A percentile compares a stretch with the other conserved stretches of the same genome.
phyloP scores from a whole-genome alignment of 169 alveolate genomes.

The Eimeria maxima region DNA sequence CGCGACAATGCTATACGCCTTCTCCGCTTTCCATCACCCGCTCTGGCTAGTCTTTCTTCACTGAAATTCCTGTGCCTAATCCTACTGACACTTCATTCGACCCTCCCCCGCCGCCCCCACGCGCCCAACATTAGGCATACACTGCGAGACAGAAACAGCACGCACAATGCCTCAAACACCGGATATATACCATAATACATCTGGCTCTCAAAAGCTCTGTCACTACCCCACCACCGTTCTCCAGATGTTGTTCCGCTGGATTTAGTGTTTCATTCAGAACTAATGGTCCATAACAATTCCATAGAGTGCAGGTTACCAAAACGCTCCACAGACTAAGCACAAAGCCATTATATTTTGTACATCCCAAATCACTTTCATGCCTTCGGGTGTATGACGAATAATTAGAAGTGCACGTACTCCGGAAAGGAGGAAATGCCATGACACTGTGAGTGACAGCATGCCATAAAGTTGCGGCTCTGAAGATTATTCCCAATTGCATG shows the following conservation, averaged over 20 bases:
- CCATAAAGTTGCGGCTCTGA: background rate
- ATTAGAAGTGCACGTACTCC: background rate
- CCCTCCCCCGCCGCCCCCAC: background rate
- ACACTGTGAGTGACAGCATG: background rate
- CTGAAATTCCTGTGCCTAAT: conserved; percentile 1
- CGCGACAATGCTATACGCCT: conserved; percentile 39
- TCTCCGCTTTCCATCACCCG: conserved; percentile 30
- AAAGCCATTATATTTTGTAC: background rate
- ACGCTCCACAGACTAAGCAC: background rate
- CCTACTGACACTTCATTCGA: background rate
- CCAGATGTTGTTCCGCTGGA: background rate
- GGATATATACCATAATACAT: background rate
- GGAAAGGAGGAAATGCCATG: background rate
- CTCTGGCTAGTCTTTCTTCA: conserved; percentile 76
- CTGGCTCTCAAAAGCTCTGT: background rate
- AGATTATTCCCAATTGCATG: background rate
- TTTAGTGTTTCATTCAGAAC: background rate
- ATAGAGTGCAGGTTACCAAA: background rate
- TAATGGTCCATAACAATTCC: background rate
- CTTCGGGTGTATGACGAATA: too few species aligned
- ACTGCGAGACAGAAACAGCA: background rate
- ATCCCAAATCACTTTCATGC: background rate
- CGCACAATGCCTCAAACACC: background rate
- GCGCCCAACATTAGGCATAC: background rate
- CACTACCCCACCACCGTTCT: background rate